Evolutionary conservation across 2,329 filamentous ascomycete species (phyloP), one percentile per base, ranked within the genome.

Genomic region (Neopestalotiopsis clavispora): DNA sequence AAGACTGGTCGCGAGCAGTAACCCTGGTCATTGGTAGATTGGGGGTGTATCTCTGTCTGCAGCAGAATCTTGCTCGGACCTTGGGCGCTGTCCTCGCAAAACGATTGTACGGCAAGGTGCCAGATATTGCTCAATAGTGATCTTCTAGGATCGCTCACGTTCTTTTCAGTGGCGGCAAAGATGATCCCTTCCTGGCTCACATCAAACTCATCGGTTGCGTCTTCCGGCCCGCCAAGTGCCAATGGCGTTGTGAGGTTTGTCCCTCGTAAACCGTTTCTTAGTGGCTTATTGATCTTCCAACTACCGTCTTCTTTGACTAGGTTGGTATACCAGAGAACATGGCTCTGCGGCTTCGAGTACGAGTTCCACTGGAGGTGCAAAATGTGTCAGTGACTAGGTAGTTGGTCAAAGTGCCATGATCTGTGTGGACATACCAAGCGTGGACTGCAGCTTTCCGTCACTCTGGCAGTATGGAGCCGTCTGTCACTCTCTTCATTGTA

Each of bases 311-410:
- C 68, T 5, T 75, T 74, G 17, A 66, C 66, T 7, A 84, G 73
- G 12, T 73, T 75, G 10, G 77, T 79, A 73, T 82, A 83, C 78
- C 81, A 84, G 32, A 84, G 77, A 4, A 75, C 71, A 66, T 80
- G 77, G 23, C 73, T 77, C 52, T 79, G 73, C 7, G 75, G 72
- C 28, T 75, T 76, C 30, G 72, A 73, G 42, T 79, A 78, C 1
- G 73, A 67, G 67, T 80, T 76, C 77, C 77, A 79, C 78, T 83
- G 65, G 17, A n/a, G 4, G 4, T 1, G 4, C 17, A 17, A 42
- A 0, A 20, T 20, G 1, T 10, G 38, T 64, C 9, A 52, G 28
- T 7, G 20, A n/a, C 9, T 28, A 28, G 23, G 23, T 28, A 28
- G 23, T 13, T 32, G 28, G 12, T 17, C 32, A 10, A 23, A 10